Base-by-base conservation (phyloP, 805 yeast genomes). In the Candida chauliodis region DNA sequence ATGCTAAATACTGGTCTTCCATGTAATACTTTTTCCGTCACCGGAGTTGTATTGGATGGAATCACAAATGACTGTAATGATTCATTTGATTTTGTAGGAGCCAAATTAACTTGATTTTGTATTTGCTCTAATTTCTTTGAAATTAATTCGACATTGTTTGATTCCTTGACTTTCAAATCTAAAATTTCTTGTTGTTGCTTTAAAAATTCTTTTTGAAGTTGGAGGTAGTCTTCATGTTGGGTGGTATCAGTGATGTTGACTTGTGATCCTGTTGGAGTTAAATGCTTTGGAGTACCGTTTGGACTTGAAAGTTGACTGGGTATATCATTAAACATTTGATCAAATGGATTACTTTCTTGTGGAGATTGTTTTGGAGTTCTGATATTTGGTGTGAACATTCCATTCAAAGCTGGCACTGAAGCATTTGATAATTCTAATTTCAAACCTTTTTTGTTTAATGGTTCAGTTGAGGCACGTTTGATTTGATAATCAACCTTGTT, bases 331-430 rank as follows among this genome's bases (percentile, higher is more conserved):
- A 63, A 60, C 2, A 53, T 45, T 14, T 50, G 50, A 19, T 66
- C 73, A 44, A 68, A 68, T 27, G 72, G 71, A 44, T 67, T 66
- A 15, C 40, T 51, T 21, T 57, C 65, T 8, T 52, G 45, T 5
- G 59, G 55, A 9, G 52, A 46, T 15, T 49, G 50, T 15, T 47
- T 42, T 2, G 73, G 73, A 0, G 71, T 62, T 33, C 48, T 53
- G 18, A 67, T 53, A 5, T 46, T 49, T 6, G 73, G 71, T 0
- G 71, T 64, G 37, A 61, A 65, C 16, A 63, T 58, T 3, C 67
- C 72, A n/a, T 50, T 48, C 29, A 66, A 58, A 13, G 58, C 49
- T 3, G 40, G 29, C 11, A 56, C 48, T 5, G 39, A 20, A 7
- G 14, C 19, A 18, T 39, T 34, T 8, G 30, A 22, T 11, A 45